phyloP scores from a whole-genome alignment of 164 flowering plant species.

The Berberis vulgaris region DNA sequence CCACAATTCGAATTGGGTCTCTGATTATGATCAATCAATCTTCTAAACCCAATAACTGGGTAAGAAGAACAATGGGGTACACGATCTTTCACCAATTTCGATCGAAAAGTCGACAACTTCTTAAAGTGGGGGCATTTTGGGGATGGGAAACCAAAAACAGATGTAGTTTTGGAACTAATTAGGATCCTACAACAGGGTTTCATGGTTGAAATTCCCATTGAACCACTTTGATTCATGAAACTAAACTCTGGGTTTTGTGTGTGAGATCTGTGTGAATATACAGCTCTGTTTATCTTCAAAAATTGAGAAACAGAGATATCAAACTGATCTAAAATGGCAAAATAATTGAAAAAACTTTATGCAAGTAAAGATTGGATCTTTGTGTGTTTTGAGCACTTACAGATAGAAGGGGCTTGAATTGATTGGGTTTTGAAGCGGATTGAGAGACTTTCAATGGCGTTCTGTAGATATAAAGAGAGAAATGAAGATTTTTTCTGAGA shows the following conservation, averaged over 20 bases:
- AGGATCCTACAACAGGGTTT: constrained; percentile 64
- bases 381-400: background rate
- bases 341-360: background rate
- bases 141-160: constrained; percentile 23
- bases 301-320: no score
- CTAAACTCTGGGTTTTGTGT: background rate
- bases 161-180: constrained; percentile 27
- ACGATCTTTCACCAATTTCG: constrained; percentile 10
- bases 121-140: constrained; percentile 12
- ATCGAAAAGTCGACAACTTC: constrained; percentile 33
- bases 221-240: constrained; percentile 31
- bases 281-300: constrained; percentile 6
- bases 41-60: constrained; percentile 12
- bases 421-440: background rate
- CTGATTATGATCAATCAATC: constrained; percentile 18
- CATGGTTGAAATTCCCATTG: constrained; percentile 46
- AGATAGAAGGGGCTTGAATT: background rate
- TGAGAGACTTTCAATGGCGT: background rate
- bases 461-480: background rate
- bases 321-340: background rate
- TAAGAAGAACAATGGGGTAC: background rate
- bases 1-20: constrained; percentile 32
- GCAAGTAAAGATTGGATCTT: no score
- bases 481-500: background rate
- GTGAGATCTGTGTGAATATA: background rate